Evolutionary conservation across 1,139 yeast species (phyloP).

Genomic region (Taiozyma onychis): DNA sequence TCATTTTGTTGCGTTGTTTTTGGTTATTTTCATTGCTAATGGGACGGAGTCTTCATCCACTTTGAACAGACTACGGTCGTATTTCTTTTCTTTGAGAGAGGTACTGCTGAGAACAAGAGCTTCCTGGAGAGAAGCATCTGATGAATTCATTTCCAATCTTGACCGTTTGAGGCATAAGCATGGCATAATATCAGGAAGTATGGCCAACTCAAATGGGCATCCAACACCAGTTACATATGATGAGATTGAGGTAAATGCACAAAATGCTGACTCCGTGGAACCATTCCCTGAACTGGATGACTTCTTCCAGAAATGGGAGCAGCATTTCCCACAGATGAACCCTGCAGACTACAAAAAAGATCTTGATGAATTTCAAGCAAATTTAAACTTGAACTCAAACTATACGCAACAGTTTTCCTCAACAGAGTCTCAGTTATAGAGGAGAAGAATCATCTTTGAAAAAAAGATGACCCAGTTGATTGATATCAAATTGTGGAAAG

Average conservation of each 20-base stretch:
- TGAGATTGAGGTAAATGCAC: background rate
- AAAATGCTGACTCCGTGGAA: background rate
- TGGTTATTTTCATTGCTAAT: slow-evolving; percentile 2
- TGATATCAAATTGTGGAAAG: background rate
- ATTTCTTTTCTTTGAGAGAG: background rate
- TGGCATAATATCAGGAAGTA: background rate
- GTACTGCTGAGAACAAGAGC: background rate
- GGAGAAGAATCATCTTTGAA: background rate
- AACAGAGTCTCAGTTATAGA: background rate
- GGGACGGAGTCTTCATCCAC: background rate
- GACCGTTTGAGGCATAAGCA: background rate
- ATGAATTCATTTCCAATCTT: background rate
- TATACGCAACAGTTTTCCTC: background rate
- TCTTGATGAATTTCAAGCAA: background rate
- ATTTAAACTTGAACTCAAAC: background rate
- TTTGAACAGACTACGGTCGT: background rate
- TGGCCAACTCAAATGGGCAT: background rate
- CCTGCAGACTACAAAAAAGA: background rate
- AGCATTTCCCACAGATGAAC: background rate
- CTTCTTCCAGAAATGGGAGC: slow-evolving; percentile 1
- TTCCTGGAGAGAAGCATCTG: slow-evolving; percentile 2
- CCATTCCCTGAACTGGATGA: slow-evolving; percentile 1
- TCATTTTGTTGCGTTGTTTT: slow-evolving; percentile 3
- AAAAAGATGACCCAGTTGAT: background rate
- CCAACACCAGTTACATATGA: background rate